Conservation (phyloP, 2,329 filamentous ascomycete genomes). For the Diplodia sapinea region DNA sequence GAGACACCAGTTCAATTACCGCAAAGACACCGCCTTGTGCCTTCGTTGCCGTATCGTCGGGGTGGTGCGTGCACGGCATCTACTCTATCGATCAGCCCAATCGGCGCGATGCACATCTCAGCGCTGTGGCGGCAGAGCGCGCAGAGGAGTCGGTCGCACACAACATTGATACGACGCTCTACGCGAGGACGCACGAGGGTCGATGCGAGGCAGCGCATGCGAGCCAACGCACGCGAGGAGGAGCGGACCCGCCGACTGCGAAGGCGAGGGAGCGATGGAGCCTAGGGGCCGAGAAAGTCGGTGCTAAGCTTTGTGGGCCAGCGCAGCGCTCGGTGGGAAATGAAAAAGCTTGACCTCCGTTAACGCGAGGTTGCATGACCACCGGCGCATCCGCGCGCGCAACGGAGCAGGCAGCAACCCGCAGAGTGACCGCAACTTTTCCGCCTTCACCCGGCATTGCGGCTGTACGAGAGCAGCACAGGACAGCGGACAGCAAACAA, state of each 20-base stretch:
- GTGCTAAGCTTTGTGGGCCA: constrained; percentile 18
- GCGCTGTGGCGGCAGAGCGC: not conserved
- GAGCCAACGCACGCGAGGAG: not conserved
- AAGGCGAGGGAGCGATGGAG: not conserved
- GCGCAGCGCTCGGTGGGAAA: constrained; percentile 12
- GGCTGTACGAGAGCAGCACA: not conserved
- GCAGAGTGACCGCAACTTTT: constrained; percentile 15
- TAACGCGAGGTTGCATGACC: constrained; percentile 1
- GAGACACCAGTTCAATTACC: not conserved
- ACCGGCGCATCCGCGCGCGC: not conserved
- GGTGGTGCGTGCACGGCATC: not conserved
- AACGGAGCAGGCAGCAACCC: not conserved
- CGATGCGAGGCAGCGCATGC: not conserved
- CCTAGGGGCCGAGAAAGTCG: not conserved
- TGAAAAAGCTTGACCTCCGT: constrained; percentile 13
- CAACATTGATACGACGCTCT: not conserved
- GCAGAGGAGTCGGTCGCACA: not conserved
- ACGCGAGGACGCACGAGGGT: not conserved
- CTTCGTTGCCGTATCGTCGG: not conserved
- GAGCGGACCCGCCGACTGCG: not conserved
- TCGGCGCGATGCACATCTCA: not conserved
- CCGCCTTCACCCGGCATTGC: constrained; percentile 1
- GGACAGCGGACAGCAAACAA: not conserved
- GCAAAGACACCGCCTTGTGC: not conserved
- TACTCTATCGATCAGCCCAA: not conserved